Base-by-base conservation (phyloP, 169 alveolate genomes). In the Eimeria falciformis region DNA sequence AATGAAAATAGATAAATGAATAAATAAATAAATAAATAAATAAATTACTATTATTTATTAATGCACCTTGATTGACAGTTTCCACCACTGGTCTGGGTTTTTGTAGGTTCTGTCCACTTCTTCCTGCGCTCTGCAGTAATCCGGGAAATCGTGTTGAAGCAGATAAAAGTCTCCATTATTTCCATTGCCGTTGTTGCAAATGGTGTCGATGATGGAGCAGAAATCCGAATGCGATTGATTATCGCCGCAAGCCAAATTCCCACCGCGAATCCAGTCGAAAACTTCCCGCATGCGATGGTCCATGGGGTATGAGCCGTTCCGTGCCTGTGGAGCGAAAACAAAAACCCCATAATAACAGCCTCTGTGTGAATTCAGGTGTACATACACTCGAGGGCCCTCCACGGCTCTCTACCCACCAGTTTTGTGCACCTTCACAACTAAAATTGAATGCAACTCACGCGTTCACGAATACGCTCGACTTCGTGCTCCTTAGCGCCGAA, bases 401-500 rank as follows among this genome's bases (percentile, higher is more conserved):
- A 33, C 40, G 40, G 40, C 40, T 33, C 40, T 33, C 40, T 33
- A 33, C 2, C 40, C n/a, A n/a, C n/a, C n/a, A n/a, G n/a, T n/a
- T n/a, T n/a, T n/a, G n/a, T 33, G 40, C 40, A 33, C 40, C 40
- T 33, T 33, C n/a, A n/a, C n/a, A n/a, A n/a, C n/a, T n/a, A n/a
- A n/a, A n/a, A n/a, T n/a, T n/a, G 2, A 33, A 33, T 33, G 40
- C 17, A n/a, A 7, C 40, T 46, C 62, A 83, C 91, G 81, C 96
- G 90, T 27, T 96, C 91, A 68, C 98, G 94, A 69, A 96, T 86
- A 33, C 92, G 90, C 5, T 95, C 97, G 46, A 98, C 98, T 90
- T 97, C 98, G 27, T 96, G 96, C 78, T 95, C 96, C 84, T 95
- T 90, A 23, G 98, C 98, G 82, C 99, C 99, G 93, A 98, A 98